Base-by-base conservation (phyloP, 371 early-diverging fungal genomes). In the Rhizopus sp. region DNA sequence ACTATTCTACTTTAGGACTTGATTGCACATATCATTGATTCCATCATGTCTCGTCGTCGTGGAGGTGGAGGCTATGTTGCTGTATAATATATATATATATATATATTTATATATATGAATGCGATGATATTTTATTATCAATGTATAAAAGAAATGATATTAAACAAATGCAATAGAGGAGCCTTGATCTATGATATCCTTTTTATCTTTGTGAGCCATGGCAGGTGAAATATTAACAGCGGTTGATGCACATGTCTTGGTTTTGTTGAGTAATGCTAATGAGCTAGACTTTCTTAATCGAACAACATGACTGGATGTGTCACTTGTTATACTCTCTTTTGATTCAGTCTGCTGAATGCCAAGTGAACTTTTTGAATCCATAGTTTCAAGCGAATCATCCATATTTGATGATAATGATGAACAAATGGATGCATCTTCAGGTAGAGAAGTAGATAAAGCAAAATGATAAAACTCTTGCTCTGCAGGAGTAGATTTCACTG, bases 41-140 rank as follows among this genome's bases (percentile, higher is more conserved):
- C 70, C 13, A 66, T 75, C 58, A 68, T 69, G 68, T 73, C 79
- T 12, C 79, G 63, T 38, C 72, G 79, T 63, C 73, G 72, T 31
- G 74, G 74, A 8, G 60, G 74, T 50, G 79, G 76, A 16, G 79
- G 76, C 4, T 79, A 79, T 55, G 79, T 79, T 38, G 55, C 79
- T 30, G 79, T 79, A 44, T 79, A 68, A 60, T 23, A 30, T 29
- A n/a, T n/a, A n/a, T n/a, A n/a, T n/a, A n/a, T n/a, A n/a, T n/a
- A n/a, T n/a, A n/a, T 52, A 35, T 40, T 6, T 53, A 42, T 38
- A 31, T 23, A 23, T 23, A 23, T 23, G 23, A 23, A 23, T 23
- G 23, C 23, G 23, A 23, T 23, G 23, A 23, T 23, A 2, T 23
- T 23, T 23, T 23, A 23, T 23, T 42, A 52, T 52, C 6, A 37